Evolutionary conservation across 371 early-diverging fungal species (phyloP).

Genomic region (Caulochytrium protostelioides): DNA sequence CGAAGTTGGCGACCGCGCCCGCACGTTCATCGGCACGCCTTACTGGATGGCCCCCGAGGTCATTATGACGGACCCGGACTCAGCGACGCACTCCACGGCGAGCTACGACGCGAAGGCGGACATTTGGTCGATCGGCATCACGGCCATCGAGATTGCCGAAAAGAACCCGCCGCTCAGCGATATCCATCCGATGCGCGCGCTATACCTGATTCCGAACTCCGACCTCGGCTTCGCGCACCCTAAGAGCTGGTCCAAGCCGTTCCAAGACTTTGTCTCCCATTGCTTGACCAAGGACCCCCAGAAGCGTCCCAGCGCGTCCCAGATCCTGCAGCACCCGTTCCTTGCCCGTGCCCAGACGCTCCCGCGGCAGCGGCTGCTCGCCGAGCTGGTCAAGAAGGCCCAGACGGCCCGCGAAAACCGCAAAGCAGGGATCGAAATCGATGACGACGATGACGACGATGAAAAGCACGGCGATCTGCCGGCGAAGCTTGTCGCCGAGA

Average conservation of each 20-base stretch:
- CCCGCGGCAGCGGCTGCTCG: conserved; percentile 17
- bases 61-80: conserved; percentile 28
- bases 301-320: conserved; percentile 20
- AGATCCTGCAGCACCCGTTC: conserved; percentile 29
- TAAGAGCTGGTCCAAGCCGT: conserved; percentile 28
- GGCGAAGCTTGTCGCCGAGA: conserved; percentile 11
- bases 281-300: conserved; percentile 26
- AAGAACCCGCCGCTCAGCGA: conserved; percentile 34
- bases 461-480: conserved; percentile 16
- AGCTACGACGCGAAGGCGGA: conserved; percentile 29
- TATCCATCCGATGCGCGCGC: conserved; percentile 35
- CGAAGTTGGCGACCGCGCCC: conserved; percentile 19
- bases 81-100: conserved; percentile 9
- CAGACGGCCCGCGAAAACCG: conserved; percentile 15
- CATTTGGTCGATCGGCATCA: conserved; percentile 38
- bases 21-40: conserved; percentile 39
- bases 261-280: conserved; percentile 21
- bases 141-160: conserved; percentile 36
- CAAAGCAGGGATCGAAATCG: conserved; percentile 20
- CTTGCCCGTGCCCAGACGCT: conserved; percentile 13
- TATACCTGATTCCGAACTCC: conserved; percentile 23
- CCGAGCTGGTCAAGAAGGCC: conserved; percentile 22
- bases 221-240: conserved; percentile 29
- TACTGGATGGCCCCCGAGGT: conserved; percentile 42
- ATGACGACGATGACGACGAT: conserved; percentile 24